Conservation (phyloP, 352 stramenopile genomes). For the Phytophthora foliorum region DNA sequence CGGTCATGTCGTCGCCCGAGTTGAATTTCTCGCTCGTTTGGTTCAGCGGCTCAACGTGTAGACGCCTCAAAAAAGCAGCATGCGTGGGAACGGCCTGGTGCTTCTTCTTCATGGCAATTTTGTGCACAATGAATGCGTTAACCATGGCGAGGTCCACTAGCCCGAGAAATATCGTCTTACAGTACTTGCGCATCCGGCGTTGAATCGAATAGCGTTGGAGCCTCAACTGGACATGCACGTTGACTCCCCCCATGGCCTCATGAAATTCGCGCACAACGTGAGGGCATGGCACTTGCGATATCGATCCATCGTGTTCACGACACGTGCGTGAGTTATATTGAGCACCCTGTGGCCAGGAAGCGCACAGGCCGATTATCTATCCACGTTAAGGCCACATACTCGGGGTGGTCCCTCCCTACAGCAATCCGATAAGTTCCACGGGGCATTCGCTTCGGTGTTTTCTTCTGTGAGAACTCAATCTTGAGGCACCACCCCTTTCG, state of each 20-base stretch:
- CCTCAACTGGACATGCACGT: conserved; percentile 24
- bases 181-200: too few species aligned
- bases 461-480: conserved; percentile 14
- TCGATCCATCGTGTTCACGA: background rate
- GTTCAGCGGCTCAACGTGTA: background rate
- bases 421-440: background rate
- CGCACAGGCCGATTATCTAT: conserved; percentile 16
- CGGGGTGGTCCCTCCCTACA: conserved; percentile 1
- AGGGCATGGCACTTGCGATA: conserved; percentile 4
- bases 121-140: too few species aligned
- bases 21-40: background rate
- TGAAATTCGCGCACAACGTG: conserved; percentile 1
- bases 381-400: conserved; percentile 18
- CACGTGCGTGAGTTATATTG: background rate
- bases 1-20: background rate
- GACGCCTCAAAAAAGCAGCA: background rate
- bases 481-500: conserved; percentile 6
- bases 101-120: too few species aligned
- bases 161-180: too few species aligned
- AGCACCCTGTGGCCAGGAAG: conserved; percentile 14
- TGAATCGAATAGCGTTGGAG: background rate
- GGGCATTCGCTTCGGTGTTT: background rate
- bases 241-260: conserved; percentile 10
- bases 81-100: too few species aligned
- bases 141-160: too few species aligned